Conservation (phyloP, 331 rosid genomes). For the Malus hybrid region DNA sequence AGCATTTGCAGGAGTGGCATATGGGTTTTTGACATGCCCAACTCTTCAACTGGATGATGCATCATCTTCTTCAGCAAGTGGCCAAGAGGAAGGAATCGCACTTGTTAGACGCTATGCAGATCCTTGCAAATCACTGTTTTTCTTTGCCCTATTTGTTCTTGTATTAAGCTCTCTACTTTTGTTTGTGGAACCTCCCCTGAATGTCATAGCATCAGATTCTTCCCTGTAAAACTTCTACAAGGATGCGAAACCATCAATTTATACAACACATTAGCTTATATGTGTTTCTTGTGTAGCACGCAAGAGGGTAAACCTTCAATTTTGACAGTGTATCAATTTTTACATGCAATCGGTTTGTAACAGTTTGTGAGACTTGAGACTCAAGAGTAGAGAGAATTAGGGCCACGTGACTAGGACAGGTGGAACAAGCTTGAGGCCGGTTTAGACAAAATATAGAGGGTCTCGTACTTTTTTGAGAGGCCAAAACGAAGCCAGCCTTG, state of each 20-base stretch:
- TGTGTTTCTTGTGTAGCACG: background rate
- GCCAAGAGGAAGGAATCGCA: slow-evolving; percentile 67
- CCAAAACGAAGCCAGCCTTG: background rate
- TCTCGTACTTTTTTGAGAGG: background rate
- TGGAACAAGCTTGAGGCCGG: background rate
- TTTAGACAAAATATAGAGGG: background rate
- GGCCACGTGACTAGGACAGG: background rate
- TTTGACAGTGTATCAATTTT: background rate
- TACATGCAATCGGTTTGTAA: background rate
- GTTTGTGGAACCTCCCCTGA: slow-evolving; percentile 61
- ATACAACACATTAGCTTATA: background rate
- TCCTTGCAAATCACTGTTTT: slow-evolving; percentile 55
- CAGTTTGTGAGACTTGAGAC: background rate
- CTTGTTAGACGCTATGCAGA: slow-evolving; percentile 47
- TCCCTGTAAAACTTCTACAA: slow-evolving; percentile 7
- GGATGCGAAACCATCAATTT: background rate
- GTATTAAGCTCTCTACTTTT: slow-evolving; percentile 47
- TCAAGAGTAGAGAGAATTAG: no score
- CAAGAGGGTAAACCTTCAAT: background rate
- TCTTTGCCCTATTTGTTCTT: slow-evolving; percentile 51
- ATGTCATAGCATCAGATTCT: slow-evolving; percentile 32
- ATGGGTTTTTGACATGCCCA: slow-evolving; percentile 59
- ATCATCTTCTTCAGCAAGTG: slow-evolving; percentile 37
- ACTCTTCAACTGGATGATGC: slow-evolving; percentile 44
- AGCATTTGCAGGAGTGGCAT: slow-evolving; percentile 62